Percentiles rank a stretch among this genome's conserved stretches.
These are phyloP conservation scores for Zopfochytrium polystomum DNA, from an alignment of 371 early-diverging fungal species.

Conservation along the genomic window DNA sequence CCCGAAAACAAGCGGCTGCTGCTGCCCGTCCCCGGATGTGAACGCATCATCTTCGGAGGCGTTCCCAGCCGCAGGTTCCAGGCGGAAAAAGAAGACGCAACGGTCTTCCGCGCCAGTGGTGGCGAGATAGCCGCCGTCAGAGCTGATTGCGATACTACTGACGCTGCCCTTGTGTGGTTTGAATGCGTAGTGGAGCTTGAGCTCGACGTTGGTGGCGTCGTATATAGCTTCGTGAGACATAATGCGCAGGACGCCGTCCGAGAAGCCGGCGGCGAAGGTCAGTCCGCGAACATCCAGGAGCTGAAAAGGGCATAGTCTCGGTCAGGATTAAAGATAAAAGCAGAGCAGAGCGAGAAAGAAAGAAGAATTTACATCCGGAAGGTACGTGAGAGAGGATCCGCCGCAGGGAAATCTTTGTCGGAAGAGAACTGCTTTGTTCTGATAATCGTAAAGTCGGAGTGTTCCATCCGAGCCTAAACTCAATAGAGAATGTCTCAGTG, in stretches of 20 bases:
- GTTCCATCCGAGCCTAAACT: slow-evolving; percentile 46
- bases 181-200: slow-evolving; percentile 46
- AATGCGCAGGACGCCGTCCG: slow-evolving; percentile 49
- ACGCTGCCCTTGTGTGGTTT: slow-evolving; percentile 49
- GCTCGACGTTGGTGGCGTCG: slow-evolving; percentile 9
- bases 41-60: slow-evolving; percentile 6
- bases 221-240: slow-evolving; percentile 31
- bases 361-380: slow-evolving; percentile 36
- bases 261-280: slow-evolving; percentile 48
- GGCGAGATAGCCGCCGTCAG: slow-evolving; percentile 46
- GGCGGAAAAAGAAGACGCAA: slow-evolving; percentile 50
- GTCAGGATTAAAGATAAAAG: not conserved
- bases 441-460: slow-evolving; percentile 43
- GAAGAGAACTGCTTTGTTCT: slow-evolving; percentile 25
- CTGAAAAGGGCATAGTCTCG: slow-evolving; percentile 14
- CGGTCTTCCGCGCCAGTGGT: slow-evolving; percentile 41
- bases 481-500: slow-evolving; percentile 34
- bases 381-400: slow-evolving; percentile 37
- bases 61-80: slow-evolving; percentile 19
- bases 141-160: slow-evolving; percentile 38
- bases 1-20: too few species aligned
- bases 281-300: slow-evolving; percentile 43
- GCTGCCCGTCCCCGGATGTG: slow-evolving; percentile 4
- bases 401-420: slow-evolving; percentile 25
- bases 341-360: not conserved